Evolutionary conservation across 163 green algal species (phyloP), one percentile per base, ranked within the genome.

Genomic region (Scenedesmus sp.): DNA sequence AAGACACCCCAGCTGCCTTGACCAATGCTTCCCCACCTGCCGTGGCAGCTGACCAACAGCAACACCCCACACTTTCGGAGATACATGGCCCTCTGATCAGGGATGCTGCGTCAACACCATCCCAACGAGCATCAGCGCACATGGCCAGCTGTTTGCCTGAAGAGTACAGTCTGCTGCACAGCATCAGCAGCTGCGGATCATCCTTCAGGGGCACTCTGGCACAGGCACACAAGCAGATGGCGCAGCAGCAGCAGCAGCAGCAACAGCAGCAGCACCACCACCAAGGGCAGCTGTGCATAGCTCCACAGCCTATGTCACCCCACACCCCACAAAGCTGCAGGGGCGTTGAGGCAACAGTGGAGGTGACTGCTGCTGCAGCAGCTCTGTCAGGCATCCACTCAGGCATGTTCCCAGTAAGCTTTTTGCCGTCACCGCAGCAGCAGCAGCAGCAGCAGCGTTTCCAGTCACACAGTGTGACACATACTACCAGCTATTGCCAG

Each of bases 11-110:
- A 76, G 65, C 65, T 76, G 65, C 65, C 30, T 37, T 26, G 30
- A 76, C 65, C 65, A 76, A 76, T 76, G 65, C 65, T 76, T 76
- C 65, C 30, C 40, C 65, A 76, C 65, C 65, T 76, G 65, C 65
- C 37, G 65, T 30, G 20, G 59, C 59, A 72, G 59, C 24, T 72
- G 65, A 76, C 65, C 65, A 76, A 7, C 65, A 76, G 30, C 30
- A 10, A 40, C 65, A 76, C 30, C 65, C 65, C 37, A 40, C 65
- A 40, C 30, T 76, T 9, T 18, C 18, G 30, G 65, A 76, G 65
- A 26, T 76, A 7, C 26, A 76, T 18, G 3, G 65, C 30, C 65
- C 37, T 3, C 40, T 76, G 65, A 22, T 76, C 18, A 30, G 65
- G 9, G 30, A 15, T 20, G 30, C 7, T 40, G 65, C 30, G 20